phyloP scores from a whole-genome alignment of 2,329 filamentous ascomycete species.

The Periconia sp. region DNA sequence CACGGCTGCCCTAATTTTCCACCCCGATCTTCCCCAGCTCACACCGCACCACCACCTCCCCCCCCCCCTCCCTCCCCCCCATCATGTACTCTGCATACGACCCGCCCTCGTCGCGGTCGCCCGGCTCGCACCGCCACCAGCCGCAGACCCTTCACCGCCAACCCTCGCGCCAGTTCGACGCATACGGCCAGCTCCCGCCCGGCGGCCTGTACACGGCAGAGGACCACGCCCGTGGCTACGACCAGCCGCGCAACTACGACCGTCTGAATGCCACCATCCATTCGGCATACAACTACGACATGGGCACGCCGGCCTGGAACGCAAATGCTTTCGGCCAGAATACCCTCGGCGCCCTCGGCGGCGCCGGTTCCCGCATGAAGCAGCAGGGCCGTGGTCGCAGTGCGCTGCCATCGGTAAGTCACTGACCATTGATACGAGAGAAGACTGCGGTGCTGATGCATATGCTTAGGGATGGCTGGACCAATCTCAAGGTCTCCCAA shows the following conservation, averaged over 20 bases:
- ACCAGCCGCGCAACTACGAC: slow-evolving; percentile 62
- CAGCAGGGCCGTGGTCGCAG: slow-evolving; percentile 59
- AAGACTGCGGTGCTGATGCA: slow-evolving; percentile 1
- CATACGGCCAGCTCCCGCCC: slow-evolving; percentile 69
- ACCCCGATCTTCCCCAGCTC: slow-evolving; percentile 21
- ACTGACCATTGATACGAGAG: neutral
- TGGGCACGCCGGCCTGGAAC: slow-evolving; percentile 77
- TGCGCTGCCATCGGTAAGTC: slow-evolving; percentile 76
- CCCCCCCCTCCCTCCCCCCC: slow-evolving; percentile 25
- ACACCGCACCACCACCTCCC: no score
- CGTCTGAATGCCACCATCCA: slow-evolving; percentile 64
- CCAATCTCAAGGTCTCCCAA: slow-evolving; percentile 54
- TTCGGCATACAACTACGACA: slow-evolving; percentile 71
- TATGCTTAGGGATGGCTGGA: slow-evolving; percentile 66
- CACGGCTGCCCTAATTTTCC: slow-evolving; percentile 32
- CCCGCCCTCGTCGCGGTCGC: slow-evolving; percentile 67
- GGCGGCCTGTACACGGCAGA: slow-evolving; percentile 72
- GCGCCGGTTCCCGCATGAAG: slow-evolving; percentile 61
- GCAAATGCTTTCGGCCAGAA: slow-evolving; percentile 73
- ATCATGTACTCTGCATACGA: slow-evolving; percentile 48
- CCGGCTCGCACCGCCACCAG: slow-evolving; percentile 73
- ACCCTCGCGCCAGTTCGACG: slow-evolving; percentile 79
- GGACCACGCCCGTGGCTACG: slow-evolving; percentile 60
- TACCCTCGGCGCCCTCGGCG: slow-evolving; percentile 66
- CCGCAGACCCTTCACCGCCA: slow-evolving; percentile 68